Percentiles rank a stretch among this genome's conserved stretches.
These are phyloP conservation scores for Shiraia bambusicola DNA, from an alignment of 2,329 filamentous ascomycete genomes.

Conservation along the genomic window DNA sequence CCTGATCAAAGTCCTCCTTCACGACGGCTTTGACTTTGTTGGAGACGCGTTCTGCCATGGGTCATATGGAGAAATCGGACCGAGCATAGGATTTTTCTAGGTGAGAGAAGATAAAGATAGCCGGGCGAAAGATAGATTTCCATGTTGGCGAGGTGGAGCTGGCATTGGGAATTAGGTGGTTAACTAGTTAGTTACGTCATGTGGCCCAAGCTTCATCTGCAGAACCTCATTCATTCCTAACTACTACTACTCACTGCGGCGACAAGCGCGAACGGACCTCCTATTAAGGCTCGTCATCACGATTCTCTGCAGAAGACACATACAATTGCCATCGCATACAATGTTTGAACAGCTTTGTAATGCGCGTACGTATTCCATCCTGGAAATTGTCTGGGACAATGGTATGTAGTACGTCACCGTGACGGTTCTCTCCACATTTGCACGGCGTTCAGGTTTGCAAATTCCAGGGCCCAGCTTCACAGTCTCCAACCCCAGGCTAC, in stretches of 20 bases:
- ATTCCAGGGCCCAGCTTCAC: constrained; percentile 5
- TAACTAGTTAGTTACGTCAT: constrained; percentile 22
- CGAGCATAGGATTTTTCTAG: constrained; percentile 5
- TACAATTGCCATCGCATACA: background rate
- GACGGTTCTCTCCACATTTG: constrained; percentile 4
- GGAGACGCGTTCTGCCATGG: constrained; percentile 34
- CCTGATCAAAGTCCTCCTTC: constrained; percentile 69
- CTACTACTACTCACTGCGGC: too few species aligned
- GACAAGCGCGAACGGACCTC: too few species aligned
- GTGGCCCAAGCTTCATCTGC: constrained; percentile 1
- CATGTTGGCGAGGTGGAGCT: constrained; percentile 13
- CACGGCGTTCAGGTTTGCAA: constrained; percentile 1
- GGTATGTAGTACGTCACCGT: constrained; percentile 10
- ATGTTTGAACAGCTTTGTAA: background rate
- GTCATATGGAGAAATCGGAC: constrained; percentile 9
- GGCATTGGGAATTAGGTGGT: background rate
- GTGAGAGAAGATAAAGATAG: constrained; percentile 5
- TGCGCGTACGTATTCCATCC: background rate
- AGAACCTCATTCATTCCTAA: background rate
- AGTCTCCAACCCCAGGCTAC: constrained; percentile 1
- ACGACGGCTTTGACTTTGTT: constrained; percentile 60
- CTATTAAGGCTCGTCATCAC: too few species aligned
- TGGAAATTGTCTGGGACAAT: background rate
- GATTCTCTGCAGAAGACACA: too few species aligned
- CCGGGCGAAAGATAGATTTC: constrained; percentile 3